These are phyloP conservation scores for Sisymbrium altissimum DNA, from an alignment of 345 rosid genomes.

Conservation along the genomic window DNA sequence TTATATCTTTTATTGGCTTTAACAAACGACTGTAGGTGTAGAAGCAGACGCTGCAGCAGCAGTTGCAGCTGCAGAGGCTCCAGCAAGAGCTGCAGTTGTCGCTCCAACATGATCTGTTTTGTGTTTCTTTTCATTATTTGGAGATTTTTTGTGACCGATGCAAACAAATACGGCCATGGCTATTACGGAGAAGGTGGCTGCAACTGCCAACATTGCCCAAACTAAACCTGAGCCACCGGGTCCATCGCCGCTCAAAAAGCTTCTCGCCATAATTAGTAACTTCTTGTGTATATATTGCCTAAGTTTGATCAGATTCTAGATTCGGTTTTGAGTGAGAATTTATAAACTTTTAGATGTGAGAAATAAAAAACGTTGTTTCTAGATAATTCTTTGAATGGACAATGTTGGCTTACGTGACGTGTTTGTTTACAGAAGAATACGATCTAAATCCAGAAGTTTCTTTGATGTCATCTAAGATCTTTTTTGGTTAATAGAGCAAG, in stretches of 20 bases:
- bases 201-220: slow-evolving; percentile 5
- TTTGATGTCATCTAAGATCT: background rate
- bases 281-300: background rate
- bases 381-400: background rate
- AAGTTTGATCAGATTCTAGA: background rate
- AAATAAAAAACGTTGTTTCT: background rate
- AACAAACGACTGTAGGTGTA: too few species aligned
- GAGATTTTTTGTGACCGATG: background rate
- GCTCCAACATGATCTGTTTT: background rate
- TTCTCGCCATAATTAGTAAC: background rate
- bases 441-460: background rate
- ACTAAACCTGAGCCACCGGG: background rate
- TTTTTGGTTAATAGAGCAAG: background rate
- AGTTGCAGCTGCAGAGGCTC: background rate
- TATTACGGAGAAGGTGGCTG: slow-evolving; percentile 3
- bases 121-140: background rate
- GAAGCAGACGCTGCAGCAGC: too few species aligned
- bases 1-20: too few species aligned
- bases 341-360: background rate
- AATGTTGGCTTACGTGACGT: background rate
- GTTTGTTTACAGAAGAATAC: background rate
- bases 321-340: background rate
- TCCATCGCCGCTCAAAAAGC: background rate
- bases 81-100: background rate
- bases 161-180: slow-evolving; percentile 8